Base-by-base conservation (phyloP, 2,329 filamentous ascomycete species). In the Alternaria sp. region DNA sequence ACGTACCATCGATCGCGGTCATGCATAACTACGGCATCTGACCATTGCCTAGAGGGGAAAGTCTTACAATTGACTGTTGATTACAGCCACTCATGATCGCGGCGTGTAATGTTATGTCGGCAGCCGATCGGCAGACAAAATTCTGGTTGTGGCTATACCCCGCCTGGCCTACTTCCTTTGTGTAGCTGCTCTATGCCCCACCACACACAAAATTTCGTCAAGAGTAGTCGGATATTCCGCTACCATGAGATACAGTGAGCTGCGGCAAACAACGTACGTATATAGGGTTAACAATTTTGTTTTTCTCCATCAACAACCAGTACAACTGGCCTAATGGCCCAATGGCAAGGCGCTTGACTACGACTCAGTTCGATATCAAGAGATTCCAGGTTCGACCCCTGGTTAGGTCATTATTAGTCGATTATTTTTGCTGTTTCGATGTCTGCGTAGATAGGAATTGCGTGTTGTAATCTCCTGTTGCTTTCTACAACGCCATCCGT, bases 321-420 rank as follows among this genome's bases (percentile, higher is more conserved):
- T 18, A 38, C 34, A 39, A 48, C 26, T 39, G 73, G 73, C 66
- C 71, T 67, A 69, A 70, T 85, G 83, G 82, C 82, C 82, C 82
- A 85, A 85, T 85, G 83, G 82, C 81, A 85, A 84, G 83, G 83
- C 82, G 82, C 81, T 84, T 85, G 83, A 84, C 83, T 85, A 84
- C 82, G 83, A 83, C 71, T 59, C 5, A 30, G 20, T 39, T 47
- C 36, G 63, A 47, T 24, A 72, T 72, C 69, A 72, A 72, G 69
- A 72, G 69, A 72, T 72, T 72, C 64, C 69, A 72, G 69, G 69
- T 71, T 24, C 32, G 32, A 34, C 14, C 32, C 32, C 32, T 34
- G 32, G 12, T 12, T 34, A 34, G 32, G 32, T 34, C 32, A 34
- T 34, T 1, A 16, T 6, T 3, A 4, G 5, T 5, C 3, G 12